These are phyloP conservation scores for Insectozyma bohioensis DNA, from an alignment of 1,139 yeast species.

Conservation along the genomic window DNA sequence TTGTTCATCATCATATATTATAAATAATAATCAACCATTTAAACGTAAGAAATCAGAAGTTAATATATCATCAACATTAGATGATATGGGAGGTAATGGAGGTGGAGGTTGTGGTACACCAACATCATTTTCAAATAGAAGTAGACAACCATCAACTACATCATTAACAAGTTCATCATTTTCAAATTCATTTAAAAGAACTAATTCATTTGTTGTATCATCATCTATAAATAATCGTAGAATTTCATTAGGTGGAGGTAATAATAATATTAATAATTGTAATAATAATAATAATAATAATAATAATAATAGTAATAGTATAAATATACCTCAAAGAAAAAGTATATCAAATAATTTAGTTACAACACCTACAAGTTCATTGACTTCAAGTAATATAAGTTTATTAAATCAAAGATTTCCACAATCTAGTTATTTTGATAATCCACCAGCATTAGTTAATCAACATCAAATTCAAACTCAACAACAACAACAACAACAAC, in stretches of 20 bases:
- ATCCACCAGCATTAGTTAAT: no score
- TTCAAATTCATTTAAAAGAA: constrained; percentile 16
- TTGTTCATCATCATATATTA: constrained; percentile 12
- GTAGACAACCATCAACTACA: constrained; percentile 13
- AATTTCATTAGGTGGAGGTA: constrained; percentile 15
- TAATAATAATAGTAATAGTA: no score
- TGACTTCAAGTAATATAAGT: constrained; percentile 30
- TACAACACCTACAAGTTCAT: constrained; percentile 18
- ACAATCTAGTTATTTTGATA: constrained; percentile 29
- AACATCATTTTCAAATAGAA: constrained; percentile 11
- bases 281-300: no score
- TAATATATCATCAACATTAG: constrained; percentile 14
- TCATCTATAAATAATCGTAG: constrained; percentile 23
- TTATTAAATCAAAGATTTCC: constrained; percentile 27
- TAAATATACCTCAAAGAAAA: constrained; percentile 13
- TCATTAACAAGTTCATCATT: constrained; percentile 17
- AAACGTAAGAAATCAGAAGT: constrained; percentile 46
- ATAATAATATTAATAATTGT: no score
- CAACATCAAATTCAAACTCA: constrained; percentile 15
- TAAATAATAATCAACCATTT: constrained; percentile 31
- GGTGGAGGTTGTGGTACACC: no score
- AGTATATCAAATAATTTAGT: constrained; percentile 5
- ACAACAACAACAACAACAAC: constrained; percentile 9
- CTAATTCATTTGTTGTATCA: constrained; percentile 15
- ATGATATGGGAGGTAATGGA: constrained; percentile 13